Percentiles rank a stretch among this genome's conserved stretches.
phyloP scores from a whole-genome alignment of 2,329 filamentous ascomycete genomes.

The Fusarium pilosicola region DNA sequence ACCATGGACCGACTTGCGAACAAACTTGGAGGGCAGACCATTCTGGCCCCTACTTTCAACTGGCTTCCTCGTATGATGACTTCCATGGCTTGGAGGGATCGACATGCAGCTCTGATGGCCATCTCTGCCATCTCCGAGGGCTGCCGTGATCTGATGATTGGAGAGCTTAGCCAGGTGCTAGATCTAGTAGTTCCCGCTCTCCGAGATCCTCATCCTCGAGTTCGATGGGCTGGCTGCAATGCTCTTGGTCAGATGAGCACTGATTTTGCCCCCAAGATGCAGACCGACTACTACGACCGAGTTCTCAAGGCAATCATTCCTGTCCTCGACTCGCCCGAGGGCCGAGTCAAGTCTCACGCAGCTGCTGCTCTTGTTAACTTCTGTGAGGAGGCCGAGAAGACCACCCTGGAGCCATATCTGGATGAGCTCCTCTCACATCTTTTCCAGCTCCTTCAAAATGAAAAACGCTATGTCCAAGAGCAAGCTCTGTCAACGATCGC shows the following conservation, averaged over 20 bases:
- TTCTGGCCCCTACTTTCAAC: constrained; percentile 91
- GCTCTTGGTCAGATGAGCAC: constrained; percentile 99
- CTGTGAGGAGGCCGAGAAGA: constrained; percentile 96
- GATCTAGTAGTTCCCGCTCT: constrained; percentile 94
- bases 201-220: constrained; percentile 88
- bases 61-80: constrained; percentile 99
- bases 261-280: constrained; percentile 98
- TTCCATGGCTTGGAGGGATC: constrained; percentile 92
- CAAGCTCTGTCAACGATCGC: constrained; percentile 98
- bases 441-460: constrained; percentile 86
- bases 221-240: constrained; percentile 97
- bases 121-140: constrained; percentile 99
- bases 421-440: constrained; percentile 87
- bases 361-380: constrained; percentile 99
- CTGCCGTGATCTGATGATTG: constrained; percentile 94
- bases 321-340: constrained; percentile 88
- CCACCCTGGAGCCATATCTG: constrained; percentile 89
- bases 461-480: constrained; percentile 96
- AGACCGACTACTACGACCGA: constrained; percentile 89
- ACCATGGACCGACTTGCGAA: constrained; percentile 98
- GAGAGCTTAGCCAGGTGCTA: constrained; percentile 91
- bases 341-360: constrained; percentile 94
- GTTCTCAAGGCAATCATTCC: constrained; percentile 93
- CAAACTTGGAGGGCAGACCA: constrained; percentile 93
- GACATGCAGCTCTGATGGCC: constrained; percentile 97